Evolutionary conservation across 73 alveolate species (phyloP), one percentile per base, ranked within the genome.

Genomic region (Tetrahymena borealis): DNA sequence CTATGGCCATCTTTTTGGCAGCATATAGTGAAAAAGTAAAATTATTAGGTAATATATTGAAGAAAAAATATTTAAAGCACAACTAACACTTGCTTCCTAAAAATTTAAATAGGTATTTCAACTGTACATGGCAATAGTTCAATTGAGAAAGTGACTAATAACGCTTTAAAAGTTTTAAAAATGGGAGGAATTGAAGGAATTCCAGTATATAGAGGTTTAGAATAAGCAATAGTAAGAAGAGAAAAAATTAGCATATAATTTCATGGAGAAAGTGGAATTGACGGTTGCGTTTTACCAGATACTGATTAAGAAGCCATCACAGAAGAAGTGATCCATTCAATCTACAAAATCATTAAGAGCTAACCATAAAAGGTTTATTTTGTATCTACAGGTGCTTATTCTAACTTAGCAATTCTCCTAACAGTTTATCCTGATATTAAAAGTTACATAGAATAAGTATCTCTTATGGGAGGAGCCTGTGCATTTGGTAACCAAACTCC

Each of bases 381-480:
- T 60, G 85, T 92, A 7, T 24, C 90, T 16, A 92, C 95, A 10
- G 95, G 95, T 9, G 91, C 95, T 7, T 79, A 92, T 33, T 79
- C 95, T 32, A 92, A 92, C 39, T 39, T 79, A 12, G 95, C 93
- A 36, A 92, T 39, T 20, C 90, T 92, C 33, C 31, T 92, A 15
- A 39, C 78, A 92, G 90, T 79, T 16, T 91, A 92, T 39, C 95
- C 95, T 31, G 95, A 92, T 20, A 38, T 92, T 4, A 79, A 79
- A 37, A 43, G 39, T 92, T 79, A 92, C 33, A 79, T 92, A 11
- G 39, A 79, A 18, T 78, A 92, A 39, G 39, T 92, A 24, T 40
- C 90, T 39, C 78, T 92, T 33, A 92, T 92, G 95, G 95, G 95
- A 16, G 95, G 95, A 18, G 39, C 95, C 9, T 79, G 90, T 32